Base-by-base conservation (phyloP, 2,329 filamentous ascomycete genomes). In the Scedosporium apiospermum region DNA sequence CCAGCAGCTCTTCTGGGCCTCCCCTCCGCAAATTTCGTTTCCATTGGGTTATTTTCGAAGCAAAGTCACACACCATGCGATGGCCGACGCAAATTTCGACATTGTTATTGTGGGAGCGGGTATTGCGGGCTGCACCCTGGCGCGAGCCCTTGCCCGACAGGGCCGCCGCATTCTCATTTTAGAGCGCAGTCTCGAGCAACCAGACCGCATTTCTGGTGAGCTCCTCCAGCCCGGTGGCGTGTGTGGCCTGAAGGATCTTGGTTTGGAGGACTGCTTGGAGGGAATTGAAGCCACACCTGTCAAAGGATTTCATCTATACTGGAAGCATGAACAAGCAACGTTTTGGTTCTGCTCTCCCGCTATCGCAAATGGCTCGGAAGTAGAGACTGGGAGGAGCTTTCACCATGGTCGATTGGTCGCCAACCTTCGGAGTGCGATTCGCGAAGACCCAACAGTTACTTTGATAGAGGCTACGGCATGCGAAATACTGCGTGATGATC, bases 61-160 rank as follows among this genome's bases (percentile, higher is more conserved):
- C 26, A 5, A 27, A 27, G 26, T 27, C 26, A 38, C 30, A 9
- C 30, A 5, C 9, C 30, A 6, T 21, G 5, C 51, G 21, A 57
- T 21, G 21, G n/a, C 6, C 51, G 12, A 12, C 6, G 5, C 51
- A 16, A 16, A 16, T 27, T 26, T 26, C 23, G 51, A 57, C 51
- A 87, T 96, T 42, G 90, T 98, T 51, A 88, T 99, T 61, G 88
- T 99, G 44, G 95, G 95, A 67, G 95, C 91, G 2, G 95, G 95
- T 62, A 83, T 98, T 64, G 85, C 96, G 66, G 95, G 95, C 49
- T 96, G 91, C 74, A 90, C 93, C 21, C 80, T 92, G 23, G 93
- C 95, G 18, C 89, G 88, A 66, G 86, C 93, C 23, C 82, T 98
- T 57, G 93, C 90, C 64, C 88, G 89, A 69, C 95, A 98, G 77